A percentile compares a stretch with the other conserved stretches of the same genome.
Conservation (phyloP, 2,329 filamentous ascomycete species). For the Pestalotiopsis sp. region DNA sequence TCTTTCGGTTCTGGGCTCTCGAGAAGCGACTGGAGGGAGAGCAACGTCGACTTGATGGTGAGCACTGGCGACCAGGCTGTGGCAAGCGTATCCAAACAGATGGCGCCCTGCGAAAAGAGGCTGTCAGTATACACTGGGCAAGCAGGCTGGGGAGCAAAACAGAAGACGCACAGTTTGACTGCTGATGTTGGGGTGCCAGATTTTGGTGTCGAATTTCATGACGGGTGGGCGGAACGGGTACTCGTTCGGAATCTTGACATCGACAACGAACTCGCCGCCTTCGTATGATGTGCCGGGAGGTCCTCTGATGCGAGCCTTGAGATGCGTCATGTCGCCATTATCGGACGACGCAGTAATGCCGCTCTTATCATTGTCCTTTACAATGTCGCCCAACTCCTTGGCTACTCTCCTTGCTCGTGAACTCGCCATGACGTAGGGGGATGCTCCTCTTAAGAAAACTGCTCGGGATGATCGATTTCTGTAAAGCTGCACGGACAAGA, state of each 20-base stretch:
- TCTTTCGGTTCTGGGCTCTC: slow-evolving; percentile 94
- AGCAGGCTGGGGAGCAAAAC: not conserved
- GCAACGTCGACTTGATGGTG: slow-evolving; percentile 92
- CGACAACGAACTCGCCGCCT: slow-evolving; percentile 78
- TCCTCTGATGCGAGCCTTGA: slow-evolving; percentile 81
- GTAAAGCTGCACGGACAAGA: no score
- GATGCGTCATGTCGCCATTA: slow-evolving; percentile 74
- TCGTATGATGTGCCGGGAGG: slow-evolving; percentile 94
- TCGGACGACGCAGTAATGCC: slow-evolving; percentile 72
- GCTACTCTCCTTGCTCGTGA: slow-evolving; percentile 62
- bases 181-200: slow-evolving; percentile 98
- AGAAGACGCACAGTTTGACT: slow-evolving; percentile 75
- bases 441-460: not conserved
- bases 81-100: slow-evolving; percentile 91
- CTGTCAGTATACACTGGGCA: not conserved
- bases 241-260: slow-evolving; percentile 83
- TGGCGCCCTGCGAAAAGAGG: slow-evolving; percentile 66
- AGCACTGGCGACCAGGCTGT: slow-evolving; percentile 93
- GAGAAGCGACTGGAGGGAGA: slow-evolving; percentile 91
- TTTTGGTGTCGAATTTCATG: slow-evolving; percentile 90
- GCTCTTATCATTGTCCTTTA: slow-evolving; percentile 69
- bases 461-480: no score
- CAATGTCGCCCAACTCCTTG: slow-evolving; percentile 78
- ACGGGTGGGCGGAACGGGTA: slow-evolving; percentile 92
- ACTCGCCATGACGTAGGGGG: slow-evolving; percentile 19